Percentiles rank a stretch among this genome's conserved stretches.
phyloP scores from a whole-genome alignment of 371 early-diverging fungal genomes.

The Mortierella sp. region DNA sequence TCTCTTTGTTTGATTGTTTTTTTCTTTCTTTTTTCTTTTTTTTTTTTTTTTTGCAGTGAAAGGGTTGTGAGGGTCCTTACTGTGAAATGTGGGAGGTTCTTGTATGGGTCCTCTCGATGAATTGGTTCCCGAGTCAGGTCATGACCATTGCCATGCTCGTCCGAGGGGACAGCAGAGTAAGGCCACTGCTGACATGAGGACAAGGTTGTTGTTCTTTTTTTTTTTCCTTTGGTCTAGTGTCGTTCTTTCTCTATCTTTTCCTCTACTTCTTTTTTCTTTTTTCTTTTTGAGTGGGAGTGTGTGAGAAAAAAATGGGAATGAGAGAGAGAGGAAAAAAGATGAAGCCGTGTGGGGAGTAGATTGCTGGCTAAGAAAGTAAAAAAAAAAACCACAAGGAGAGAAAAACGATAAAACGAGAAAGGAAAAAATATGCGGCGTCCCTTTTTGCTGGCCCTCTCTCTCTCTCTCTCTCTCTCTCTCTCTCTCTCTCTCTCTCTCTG shows the following conservation, averaged over 20 bases:
- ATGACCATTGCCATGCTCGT: background rate
- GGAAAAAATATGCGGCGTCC: background rate
- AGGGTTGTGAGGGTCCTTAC: constrained; percentile 5
- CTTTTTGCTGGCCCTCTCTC: background rate
- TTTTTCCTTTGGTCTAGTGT: no score
- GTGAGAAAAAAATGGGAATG: no score
- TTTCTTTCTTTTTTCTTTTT: background rate
- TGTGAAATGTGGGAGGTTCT: constrained; percentile 25
- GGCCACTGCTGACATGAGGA: background rate
- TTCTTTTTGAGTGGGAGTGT: no score
- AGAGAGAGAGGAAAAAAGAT: no score
- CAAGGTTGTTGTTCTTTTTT: no score
- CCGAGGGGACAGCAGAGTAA: constrained; percentile 17
- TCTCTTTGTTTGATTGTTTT: no score
- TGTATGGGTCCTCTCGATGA: constrained; percentile 8
- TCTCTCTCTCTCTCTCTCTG: background rate
- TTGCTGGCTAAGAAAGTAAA: no score
- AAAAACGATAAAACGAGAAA: background rate
- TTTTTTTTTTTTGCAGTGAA: background rate
- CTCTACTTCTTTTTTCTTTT: no score
- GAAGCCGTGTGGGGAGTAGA: no score
- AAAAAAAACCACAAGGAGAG: no score
- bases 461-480: background rate
- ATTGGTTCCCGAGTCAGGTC: background rate
- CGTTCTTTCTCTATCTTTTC: no score